Evolutionary conservation across 1,284 basidiomycete genomes (phyloP), one percentile per base, ranked within the genome.

Genomic region (Fomitopsis palustris): DNA sequence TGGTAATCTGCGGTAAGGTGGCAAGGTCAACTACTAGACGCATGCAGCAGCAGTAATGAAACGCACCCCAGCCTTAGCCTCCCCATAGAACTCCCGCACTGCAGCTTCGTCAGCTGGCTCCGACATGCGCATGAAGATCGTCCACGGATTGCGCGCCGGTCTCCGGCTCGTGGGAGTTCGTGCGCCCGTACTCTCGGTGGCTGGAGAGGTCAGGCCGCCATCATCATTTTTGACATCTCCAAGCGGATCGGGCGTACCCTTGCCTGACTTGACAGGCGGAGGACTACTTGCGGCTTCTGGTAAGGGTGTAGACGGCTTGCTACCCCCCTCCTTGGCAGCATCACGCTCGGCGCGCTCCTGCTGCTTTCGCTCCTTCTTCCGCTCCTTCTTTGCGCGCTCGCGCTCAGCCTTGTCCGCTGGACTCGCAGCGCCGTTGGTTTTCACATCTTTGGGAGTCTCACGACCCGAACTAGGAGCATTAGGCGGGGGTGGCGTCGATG

Each of bases 101-200:
- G 93, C 90, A 0, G 76, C 70, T 63, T 96, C 93, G 12, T 75
- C 81, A 2, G 84, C 81, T 8, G 82, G 72, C 6, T 77, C 70
- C 3, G 81, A 77, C 71, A 92, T 79, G 62, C 89, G 85, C 80
- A 95, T 83, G 74, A 92, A 95, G 57, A 96, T 81, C 4, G 93
- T 95, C 84, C 88, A 92, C 9, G 91, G 90, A 74, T 92, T 86
- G 49, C 88, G 78, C n/a, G 82, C 75, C 3, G 83, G 79, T 62
- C 83, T 78, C 56, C 78, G 78, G 53, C 82, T 79, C 63, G 85
- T 87, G 25, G 90, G 88, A 39, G 88, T 88, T 56, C 88, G 80
- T 33, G 77, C 75, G 8, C 90, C 89, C 0, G 83, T 77, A 63
- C 78, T 78, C 58, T 87, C 86, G 25, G 80, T 83, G 33, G 75